Conservation (phyloP, 225 moss, liverwort and hornwort species). For the Physcomitrellopsis africana region DNA sequence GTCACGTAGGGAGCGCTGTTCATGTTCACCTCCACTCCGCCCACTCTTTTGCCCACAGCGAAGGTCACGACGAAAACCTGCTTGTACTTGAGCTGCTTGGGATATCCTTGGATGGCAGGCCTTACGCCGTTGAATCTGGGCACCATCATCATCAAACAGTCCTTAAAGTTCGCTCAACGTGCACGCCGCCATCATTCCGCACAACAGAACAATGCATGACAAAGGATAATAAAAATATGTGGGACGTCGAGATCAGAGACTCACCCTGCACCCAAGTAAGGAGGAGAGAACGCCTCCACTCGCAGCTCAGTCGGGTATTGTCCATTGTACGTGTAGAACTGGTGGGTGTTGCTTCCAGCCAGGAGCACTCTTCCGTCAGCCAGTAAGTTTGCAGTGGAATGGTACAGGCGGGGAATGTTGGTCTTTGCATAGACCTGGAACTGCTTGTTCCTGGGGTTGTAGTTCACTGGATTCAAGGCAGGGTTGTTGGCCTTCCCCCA, state of each 20-base stretch:
- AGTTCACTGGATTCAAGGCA: conserved; percentile 36
- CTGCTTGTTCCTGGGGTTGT: conserved; percentile 6
- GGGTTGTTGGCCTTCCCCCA: conserved; percentile 48
- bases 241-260: background rate
- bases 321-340: conserved; percentile 14
- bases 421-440: conserved; percentile 31
- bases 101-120: no score
- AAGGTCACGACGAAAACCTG: no score
- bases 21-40: no score
- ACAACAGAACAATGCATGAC: no score
- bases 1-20: no score
- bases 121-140: no score
- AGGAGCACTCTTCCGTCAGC: conserved; percentile 28
- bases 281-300: conserved; percentile 19
- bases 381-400: conserved; percentile 33
- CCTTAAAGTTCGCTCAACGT: no score
- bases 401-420: conserved; percentile 42
- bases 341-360: conserved; percentile 29
- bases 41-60: no score
- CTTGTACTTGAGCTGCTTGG: no score
- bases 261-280: conserved; percentile 21
- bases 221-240: no score
- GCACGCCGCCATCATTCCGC: no score
- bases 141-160: no score
- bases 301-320: conserved; percentile 24